Conservation (phyloP, 345 rosid genomes). For the Populus nigra region DNA sequence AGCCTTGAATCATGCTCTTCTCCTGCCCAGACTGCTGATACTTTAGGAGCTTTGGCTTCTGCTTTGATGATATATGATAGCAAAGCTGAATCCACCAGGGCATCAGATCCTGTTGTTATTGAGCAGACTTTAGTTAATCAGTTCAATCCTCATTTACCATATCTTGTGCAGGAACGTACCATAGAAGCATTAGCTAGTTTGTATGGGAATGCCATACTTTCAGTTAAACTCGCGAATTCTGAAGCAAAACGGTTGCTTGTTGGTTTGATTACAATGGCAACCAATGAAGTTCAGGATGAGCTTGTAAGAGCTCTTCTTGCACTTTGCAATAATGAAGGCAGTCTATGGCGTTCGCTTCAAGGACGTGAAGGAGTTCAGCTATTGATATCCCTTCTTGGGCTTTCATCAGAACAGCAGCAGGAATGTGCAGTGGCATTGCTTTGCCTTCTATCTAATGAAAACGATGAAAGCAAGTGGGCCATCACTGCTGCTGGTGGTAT, state of each 20-base stretch:
- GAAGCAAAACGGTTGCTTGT: slow-evolving; percentile 97
- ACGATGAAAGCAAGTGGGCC: slow-evolving; percentile 99
- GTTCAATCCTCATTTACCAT: slow-evolving; percentile 79
- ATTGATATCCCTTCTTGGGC: slow-evolving; percentile 96
- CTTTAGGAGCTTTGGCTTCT: slow-evolving; percentile 98
- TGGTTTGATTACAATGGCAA: slow-evolving; percentile 96
- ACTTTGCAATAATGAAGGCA: slow-evolving; percentile 84
- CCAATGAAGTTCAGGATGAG: slow-evolving; percentile 92
- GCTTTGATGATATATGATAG: slow-evolving; percentile 97
- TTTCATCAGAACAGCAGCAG: slow-evolving; percentile 98
- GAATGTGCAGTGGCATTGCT: slow-evolving; percentile 99
- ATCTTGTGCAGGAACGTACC: slow-evolving; percentile 96
- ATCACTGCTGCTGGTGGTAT: slow-evolving; percentile 99
- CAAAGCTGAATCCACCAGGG: slow-evolving; percentile 74
- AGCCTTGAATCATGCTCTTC: slow-evolving; percentile 98
- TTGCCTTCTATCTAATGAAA: slow-evolving; percentile 86
- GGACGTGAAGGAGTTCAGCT: slow-evolving; percentile 99
- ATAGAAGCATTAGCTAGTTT: slow-evolving; percentile 98
- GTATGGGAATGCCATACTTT: slow-evolving; percentile 84
- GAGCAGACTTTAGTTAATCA: slow-evolving; percentile 91
- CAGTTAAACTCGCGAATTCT: slow-evolving; percentile 68
- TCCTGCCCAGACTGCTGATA: slow-evolving; percentile 91
- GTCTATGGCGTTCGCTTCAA: slow-evolving; percentile 91
- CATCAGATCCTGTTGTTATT: slow-evolving; percentile 68
- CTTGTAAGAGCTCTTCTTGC: slow-evolving; percentile 80